These are phyloP conservation scores for Nitzschia sp. DNA, from an alignment of 108 stramenopile species.

Conservation along the genomic window DNA sequence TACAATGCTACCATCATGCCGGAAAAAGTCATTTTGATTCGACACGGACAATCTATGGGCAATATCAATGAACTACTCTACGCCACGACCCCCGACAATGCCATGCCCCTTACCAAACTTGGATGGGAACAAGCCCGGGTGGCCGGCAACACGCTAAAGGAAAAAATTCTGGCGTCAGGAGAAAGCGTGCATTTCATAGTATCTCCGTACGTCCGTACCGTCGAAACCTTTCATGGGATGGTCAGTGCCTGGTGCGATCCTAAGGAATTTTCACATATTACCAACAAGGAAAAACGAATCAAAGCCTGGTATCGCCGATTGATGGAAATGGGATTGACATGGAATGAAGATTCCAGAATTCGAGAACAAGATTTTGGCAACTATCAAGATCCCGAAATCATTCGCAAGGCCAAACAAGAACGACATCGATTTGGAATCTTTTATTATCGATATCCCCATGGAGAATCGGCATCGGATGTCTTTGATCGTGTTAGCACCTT, in stretches of 20 bases:
- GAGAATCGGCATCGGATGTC: conserved; percentile 89
- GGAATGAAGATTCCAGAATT: conserved; percentile 87
- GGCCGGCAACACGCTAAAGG: conserved; percentile 61
- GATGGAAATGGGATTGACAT: conserved; percentile 74
- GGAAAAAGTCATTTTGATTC: conserved; percentile 73
- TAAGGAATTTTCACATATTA: conserved; percentile 54
- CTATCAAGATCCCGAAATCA: conserved; percentile 68
- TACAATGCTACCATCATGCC: conserved; percentile 84
- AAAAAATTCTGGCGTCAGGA: conserved; percentile 43
- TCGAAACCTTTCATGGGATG: conserved; percentile 90
- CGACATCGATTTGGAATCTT: conserved; percentile 82
- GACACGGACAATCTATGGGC: conserved; percentile 85
- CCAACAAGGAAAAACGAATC: conserved; percentile 53
- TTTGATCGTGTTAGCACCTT: conserved; percentile 89
- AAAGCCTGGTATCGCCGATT: conserved; percentile 77
- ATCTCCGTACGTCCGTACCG: conserved; percentile 82
- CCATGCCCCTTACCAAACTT: conserved; percentile 73
- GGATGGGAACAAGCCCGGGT: conserved; percentile 84
- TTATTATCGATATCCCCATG: conserved; percentile 90
- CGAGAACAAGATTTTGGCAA: conserved; percentile 92
- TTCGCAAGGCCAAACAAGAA: conserved; percentile 68
- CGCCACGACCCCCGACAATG: conserved; percentile 80
- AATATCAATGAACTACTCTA: conserved; percentile 81
- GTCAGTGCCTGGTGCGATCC: conserved; percentile 85
- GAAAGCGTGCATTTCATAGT: conserved; percentile 84